phyloP scores from a whole-genome alignment of 306 rosid genomes.

The Cyclanthera cordifolia region DNA sequence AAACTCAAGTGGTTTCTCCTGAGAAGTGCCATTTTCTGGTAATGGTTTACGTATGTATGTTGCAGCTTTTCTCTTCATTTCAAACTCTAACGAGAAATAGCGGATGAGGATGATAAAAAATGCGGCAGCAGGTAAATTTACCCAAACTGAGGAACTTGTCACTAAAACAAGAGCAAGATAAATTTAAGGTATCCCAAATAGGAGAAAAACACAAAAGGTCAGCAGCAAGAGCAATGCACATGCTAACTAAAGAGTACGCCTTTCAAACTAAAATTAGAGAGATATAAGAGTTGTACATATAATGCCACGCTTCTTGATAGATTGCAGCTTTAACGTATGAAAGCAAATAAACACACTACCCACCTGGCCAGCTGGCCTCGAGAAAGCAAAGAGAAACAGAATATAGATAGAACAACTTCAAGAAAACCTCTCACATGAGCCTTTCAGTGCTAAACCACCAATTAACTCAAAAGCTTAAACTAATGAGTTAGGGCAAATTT shows the following conservation, averaged over 20 bases:
- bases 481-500: too few species aligned
- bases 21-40: slow-evolving; percentile 32
- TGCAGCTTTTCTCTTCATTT: slow-evolving; percentile 79
- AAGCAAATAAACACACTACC: neutral
- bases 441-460: neutral
- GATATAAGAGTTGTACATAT: neutral
- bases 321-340: neutral
- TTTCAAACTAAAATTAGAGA: neutral
- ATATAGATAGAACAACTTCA: neutral
- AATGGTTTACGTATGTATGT: slow-evolving; percentile 52
- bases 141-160: slow-evolving; percentile 96
- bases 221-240: slow-evolving; percentile 2
- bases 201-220: neutral
- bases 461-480: too few species aligned
- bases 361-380: neutral
- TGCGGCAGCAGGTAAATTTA: slow-evolving; percentile 94
- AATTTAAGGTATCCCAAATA: slow-evolving; percentile 6
- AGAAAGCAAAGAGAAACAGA: neutral
- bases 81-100: slow-evolving; percentile 72
- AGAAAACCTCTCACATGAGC: neutral
- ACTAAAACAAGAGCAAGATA: slow-evolving; percentile 46
- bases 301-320: neutral
- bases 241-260: neutral
- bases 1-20: slow-evolving; percentile 38
- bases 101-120: slow-evolving; percentile 57